Evolutionary conservation across 176 grass and related monocot genomes (phyloP), one percentile per base, ranked within the genome.

Genomic region (Oryza brachyantha): DNA sequence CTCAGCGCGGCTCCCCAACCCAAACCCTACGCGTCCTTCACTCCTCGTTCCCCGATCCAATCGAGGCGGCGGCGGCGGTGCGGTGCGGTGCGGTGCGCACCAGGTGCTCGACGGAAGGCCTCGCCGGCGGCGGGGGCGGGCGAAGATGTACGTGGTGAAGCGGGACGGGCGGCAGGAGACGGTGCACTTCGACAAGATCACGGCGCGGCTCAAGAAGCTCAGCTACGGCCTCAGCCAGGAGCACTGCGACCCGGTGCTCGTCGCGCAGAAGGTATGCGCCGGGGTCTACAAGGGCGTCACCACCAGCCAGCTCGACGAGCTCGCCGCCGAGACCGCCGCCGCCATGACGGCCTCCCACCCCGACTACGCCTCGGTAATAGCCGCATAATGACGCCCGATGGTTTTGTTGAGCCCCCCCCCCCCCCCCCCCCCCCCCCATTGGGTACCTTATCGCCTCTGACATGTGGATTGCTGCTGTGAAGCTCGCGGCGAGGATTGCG

Each of bases 151-250:
- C 90, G 95, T 98, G 1, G 90, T 98, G 62, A 98, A 98, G 85
- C 86, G 95, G 61, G 95, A 98, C 29, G 92, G 92, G 16, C 85
- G 92, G 37, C 88, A 85, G 85, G 92, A 98, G 90, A 54, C 86
- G 29, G 95, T 98, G 52, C 95, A 93, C 89, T 98, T 98, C 77
- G 95, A 94, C 88, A 98, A 98, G 88, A 94, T 98, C 83, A 98
- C 95, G 24, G 92, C 95, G 40, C 81, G 95, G 21, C 87, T 98
- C 40, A 98, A 98, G 92, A 98, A 98, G 85, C 87, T 98, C 45
- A 93, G 90, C 61, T 98, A 98, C 48, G 92, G 92, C n/a, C 90
- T 98, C 65, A 98, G 88, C 83, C 95, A 98, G 92, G 95, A 98
- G 43, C 95, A 98, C 85, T 98, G 92, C 79, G 95, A 98, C 65